Conservation (phyloP, 2,329 filamentous ascomycete species). For the Pseudocercospora eumusae region DNA sequence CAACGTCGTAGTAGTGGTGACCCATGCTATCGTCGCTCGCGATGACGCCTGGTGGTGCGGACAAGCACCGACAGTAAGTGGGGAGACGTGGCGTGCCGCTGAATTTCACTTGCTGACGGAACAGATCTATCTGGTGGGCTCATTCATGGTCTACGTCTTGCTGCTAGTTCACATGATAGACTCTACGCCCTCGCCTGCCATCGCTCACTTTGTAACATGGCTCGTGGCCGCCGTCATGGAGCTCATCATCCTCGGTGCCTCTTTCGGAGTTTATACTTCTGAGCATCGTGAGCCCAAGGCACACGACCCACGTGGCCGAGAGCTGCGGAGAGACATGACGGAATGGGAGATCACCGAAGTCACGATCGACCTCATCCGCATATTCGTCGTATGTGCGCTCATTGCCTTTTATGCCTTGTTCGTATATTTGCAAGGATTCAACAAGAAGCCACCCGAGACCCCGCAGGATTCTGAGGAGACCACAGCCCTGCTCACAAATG, state of each 20-base stretch:
- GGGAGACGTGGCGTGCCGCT: conserved; percentile 9
- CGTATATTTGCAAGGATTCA: conserved; percentile 45
- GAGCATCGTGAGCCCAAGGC: conserved; percentile 65
- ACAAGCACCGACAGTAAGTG: conserved; percentile 70
- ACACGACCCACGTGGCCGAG: conserved; percentile 46
- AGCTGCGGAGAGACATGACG: conserved; percentile 45
- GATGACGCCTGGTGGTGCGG: conserved; percentile 79
- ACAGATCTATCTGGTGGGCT: conserved; percentile 81
- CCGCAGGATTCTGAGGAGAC: conserved; percentile 56
- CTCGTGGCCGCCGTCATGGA: conserved; percentile 71
- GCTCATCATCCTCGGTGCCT: conserved; percentile 67
- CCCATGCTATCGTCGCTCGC: conserved; percentile 69
- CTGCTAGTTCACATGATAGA: conserved; percentile 85
- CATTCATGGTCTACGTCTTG: conserved; percentile 84
- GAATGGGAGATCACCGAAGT: conserved; percentile 68
- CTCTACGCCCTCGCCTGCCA: conserved; percentile 75
- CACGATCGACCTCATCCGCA: conserved; percentile 65
- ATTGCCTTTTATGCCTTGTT: conserved; percentile 61
- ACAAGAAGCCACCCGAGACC: conserved; percentile 43
- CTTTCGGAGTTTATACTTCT: conserved; percentile 67
- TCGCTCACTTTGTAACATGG: conserved; percentile 81
- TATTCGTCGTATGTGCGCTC: conserved; percentile 65
- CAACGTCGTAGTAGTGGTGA: conserved; percentile 71
- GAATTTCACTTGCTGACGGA: conserved; percentile 26
- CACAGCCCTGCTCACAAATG: conserved; percentile 62